These are phyloP conservation scores for Trichoderma virens DNA, from an alignment of 495 filamentous ascomycete genomes.

Conservation along the genomic window DNA sequence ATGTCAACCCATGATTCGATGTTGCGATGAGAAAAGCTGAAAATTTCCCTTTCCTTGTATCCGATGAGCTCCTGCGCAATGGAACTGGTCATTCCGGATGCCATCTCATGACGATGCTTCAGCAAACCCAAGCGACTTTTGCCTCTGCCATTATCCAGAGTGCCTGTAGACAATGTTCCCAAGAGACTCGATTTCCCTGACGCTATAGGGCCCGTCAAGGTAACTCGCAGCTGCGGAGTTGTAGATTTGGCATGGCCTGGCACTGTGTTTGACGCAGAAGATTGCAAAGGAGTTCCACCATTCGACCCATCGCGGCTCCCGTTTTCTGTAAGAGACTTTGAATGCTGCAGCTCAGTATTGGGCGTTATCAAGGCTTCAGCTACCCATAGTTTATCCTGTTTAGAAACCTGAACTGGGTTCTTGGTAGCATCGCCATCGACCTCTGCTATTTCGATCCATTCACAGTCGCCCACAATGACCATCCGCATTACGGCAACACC, in stretches of 20 bases:
- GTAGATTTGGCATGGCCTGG: slow-evolving; percentile 18
- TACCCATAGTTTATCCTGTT: slow-evolving; percentile 66
- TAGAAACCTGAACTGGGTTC: slow-evolving; percentile 14
- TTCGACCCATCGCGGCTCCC: neutral
- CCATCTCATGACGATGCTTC: slow-evolving; percentile 92
- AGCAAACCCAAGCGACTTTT: slow-evolving; percentile 79
- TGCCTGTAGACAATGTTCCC: slow-evolving; percentile 78
- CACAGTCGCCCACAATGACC: slow-evolving; percentile 80
- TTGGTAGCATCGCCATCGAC: slow-evolving; percentile 12
- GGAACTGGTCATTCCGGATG: slow-evolving; percentile 84
- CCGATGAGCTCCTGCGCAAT: slow-evolving; percentile 89
- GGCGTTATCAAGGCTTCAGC: slow-evolving; percentile 62
- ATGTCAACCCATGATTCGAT: slow-evolving; percentile 93
- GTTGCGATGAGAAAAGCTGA: slow-evolving; percentile 83
- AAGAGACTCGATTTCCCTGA: slow-evolving; percentile 90
- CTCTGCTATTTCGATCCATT: slow-evolving; percentile 52
- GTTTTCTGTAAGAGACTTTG: neutral
- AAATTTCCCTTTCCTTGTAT: slow-evolving; percentile 58
- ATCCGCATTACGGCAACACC: slow-evolving; percentile 74
- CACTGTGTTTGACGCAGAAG: neutral
- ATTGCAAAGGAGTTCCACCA: neutral
- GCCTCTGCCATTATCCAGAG: slow-evolving; percentile 85
- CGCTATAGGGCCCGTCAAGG: slow-evolving; percentile 82
- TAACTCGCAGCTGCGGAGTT: slow-evolving; percentile 79
- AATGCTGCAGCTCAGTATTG: slow-evolving; percentile 21